A percentile compares a stretch with the other conserved stretches of the same genome.
Evolutionary conservation across 2,329 filamentous ascomycete species (phyloP).

Genomic region (Claviceps spartinae): DNA sequence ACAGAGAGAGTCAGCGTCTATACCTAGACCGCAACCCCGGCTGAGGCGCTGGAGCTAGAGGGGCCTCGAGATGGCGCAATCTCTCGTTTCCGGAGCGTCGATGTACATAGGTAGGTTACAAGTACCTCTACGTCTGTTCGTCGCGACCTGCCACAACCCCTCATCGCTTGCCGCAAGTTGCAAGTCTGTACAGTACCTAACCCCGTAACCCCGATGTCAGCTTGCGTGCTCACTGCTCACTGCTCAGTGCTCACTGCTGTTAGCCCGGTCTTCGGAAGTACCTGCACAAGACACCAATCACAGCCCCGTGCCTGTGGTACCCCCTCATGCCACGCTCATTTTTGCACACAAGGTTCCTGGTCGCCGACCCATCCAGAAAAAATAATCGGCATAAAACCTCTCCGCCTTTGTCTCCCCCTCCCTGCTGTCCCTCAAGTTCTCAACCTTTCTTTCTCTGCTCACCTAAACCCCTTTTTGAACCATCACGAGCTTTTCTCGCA

Average conservation of each 20-base stretch:
- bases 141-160: neutral
- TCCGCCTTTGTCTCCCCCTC: conserved; percentile 6
- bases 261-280: conserved; percentile 2
- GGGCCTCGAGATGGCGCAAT: conserved; percentile 6
- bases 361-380: neutral
- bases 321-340: neutral
- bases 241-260: neutral
- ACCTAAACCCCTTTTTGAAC: neutral
- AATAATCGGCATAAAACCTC: conserved; percentile 6
- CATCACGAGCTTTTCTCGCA: neutral
- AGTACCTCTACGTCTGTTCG: neutral
- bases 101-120: too few species aligned
- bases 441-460: neutral
- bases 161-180: too few species aligned
- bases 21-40: neutral
- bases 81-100: neutral
- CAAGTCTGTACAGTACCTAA: too few species aligned
- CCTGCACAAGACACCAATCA: neutral
- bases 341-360: neutral
- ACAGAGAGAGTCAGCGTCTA: too few species aligned
- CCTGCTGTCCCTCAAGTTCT: neutral
- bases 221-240: too few species aligned
- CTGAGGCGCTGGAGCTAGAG: neutral
- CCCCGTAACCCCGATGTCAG: too few species aligned
- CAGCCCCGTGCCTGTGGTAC: neutral